phyloP scores from a whole-genome alignment of 2,329 filamentous ascomycete genomes.

The Penicillium sp. region DNA sequence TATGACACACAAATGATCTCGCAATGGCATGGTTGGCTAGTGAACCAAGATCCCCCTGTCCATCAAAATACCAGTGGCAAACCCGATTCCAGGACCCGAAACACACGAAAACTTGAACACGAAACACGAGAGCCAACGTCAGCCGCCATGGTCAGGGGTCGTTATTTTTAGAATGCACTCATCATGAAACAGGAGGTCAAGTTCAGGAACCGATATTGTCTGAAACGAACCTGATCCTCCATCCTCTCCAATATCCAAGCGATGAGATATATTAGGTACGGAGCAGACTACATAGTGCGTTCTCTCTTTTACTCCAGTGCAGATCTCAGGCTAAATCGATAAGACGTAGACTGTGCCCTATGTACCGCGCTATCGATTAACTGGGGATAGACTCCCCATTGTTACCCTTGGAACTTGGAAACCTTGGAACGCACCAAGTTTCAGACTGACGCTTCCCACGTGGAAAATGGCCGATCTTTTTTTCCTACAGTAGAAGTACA shows the following conservation, averaged over 20 bases:
- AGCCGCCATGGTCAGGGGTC: conserved; percentile 1
- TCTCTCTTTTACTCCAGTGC: not conserved
- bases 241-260: too few relatives aligned
- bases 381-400: not conserved
- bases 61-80: not conserved
- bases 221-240: not conserved
- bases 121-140: conserved; percentile 15
- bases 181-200: not conserved
- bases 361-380: not conserved
- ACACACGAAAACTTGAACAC: not conserved
- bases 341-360: not conserved
- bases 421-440: not conserved
- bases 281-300: not conserved
- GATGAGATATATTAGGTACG: not conserved
- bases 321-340: not conserved
- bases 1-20: not conserved
- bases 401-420: not conserved
- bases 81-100: not conserved
- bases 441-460: conserved; percentile 2
- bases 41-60: not conserved
- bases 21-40: not conserved
- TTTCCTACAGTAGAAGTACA: too few relatives aligned
- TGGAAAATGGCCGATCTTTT: not conserved
- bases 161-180: conserved; percentile 2
- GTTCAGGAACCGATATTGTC: not conserved